Base-by-base conservation (phyloP, 2,329 filamentous ascomycete species). In the Macrophomina pseudophaseolina region DNA sequence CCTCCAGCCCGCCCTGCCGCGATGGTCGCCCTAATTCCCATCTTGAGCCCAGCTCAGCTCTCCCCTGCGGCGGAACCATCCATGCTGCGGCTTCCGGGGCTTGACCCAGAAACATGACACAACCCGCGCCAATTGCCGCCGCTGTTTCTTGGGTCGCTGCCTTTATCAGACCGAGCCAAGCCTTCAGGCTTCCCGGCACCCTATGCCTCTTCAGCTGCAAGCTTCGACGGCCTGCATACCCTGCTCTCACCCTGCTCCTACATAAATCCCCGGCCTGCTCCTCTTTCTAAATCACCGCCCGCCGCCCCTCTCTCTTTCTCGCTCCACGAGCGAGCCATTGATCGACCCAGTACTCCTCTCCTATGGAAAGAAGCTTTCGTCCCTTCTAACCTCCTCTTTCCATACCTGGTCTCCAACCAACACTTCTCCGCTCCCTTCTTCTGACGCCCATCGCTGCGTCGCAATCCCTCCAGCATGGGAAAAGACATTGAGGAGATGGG, bases 121-220 rank as follows among this genome's bases (percentile, higher is more conserved):
- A 18, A 16, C 23, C 54, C 38, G 54, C 35, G 54, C 54, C 54
- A 59, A 33, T 59, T 56, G 33, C 52, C 52, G 52, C 28, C 35
- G 23, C 23, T 23, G 11, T 38, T 38, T 35, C 54, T 58, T 44
- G 38, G 54, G 14, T 11, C 56, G 56, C 30, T 23, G 54, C 54
- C 28, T 59, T 33, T 44, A 59, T 59, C 54, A n/a, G 18, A 7
- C 42, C 35, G 40, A n/a, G 58, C 58, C 58, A 62, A 62, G 42
- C 16, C 6, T 35, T 62, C 58, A 62, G 58, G 58, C 58, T 18
- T 8, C 8, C 56, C 56, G 56, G 56, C 7, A 16, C 23, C 23
- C 16, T 38, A 44, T 42, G 53, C 53, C 33, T 12, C 35, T 2
- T 40, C 53, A 40, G 33, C 23, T 46, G 56, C 56, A 33, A n/a